These are phyloP conservation scores for Penicillium sp. DNA, from an alignment of 2,329 filamentous ascomycete species.

Conservation along the genomic window DNA sequence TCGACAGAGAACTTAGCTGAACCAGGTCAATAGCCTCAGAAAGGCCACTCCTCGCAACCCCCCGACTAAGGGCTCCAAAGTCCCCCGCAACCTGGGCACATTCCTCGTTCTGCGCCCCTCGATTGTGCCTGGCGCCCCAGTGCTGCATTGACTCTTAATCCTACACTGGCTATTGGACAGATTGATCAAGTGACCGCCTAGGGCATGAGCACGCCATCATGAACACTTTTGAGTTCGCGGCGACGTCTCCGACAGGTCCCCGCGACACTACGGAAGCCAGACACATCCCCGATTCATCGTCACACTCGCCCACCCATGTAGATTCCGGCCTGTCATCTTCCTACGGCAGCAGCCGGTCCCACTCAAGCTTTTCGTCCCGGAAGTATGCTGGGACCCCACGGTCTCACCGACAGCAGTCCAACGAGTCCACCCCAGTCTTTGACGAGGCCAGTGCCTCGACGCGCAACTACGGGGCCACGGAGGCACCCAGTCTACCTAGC, in stretches of 20 bases:
- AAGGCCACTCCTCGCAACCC: background rate
- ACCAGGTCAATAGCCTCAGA: background rate
- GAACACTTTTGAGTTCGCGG: constrained; percentile 32
- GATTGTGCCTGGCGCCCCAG: constrained; percentile 1
- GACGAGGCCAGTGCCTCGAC: constrained; percentile 22
- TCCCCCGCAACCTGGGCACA: background rate
- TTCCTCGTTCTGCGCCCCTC: background rate
- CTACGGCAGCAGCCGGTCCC: constrained; percentile 24
- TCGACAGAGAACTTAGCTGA: background rate
- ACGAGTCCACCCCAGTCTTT: constrained; percentile 38
- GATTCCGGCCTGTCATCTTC: constrained; percentile 29
- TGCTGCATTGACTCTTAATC: constrained; percentile 14
- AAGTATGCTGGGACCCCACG: constrained; percentile 19
- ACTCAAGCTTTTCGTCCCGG: constrained; percentile 23
- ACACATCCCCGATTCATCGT: constrained; percentile 21
- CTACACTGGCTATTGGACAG: constrained; percentile 16
- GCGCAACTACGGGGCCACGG: constrained; percentile 38
- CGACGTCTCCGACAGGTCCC: constrained; percentile 21
- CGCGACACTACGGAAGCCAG: constrained; percentile 9
- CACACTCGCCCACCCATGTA: constrained; percentile 24
- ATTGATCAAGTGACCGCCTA: constrained; percentile 7
- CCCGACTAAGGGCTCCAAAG: background rate
- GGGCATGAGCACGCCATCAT: constrained; percentile 38
- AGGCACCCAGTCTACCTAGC: constrained; percentile 1
- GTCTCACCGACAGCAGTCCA: constrained; percentile 16